These are phyloP conservation scores for Cyclospora cayetanensis DNA, from an alignment of 169 alveolate genomes.

Conservation along the genomic window DNA sequence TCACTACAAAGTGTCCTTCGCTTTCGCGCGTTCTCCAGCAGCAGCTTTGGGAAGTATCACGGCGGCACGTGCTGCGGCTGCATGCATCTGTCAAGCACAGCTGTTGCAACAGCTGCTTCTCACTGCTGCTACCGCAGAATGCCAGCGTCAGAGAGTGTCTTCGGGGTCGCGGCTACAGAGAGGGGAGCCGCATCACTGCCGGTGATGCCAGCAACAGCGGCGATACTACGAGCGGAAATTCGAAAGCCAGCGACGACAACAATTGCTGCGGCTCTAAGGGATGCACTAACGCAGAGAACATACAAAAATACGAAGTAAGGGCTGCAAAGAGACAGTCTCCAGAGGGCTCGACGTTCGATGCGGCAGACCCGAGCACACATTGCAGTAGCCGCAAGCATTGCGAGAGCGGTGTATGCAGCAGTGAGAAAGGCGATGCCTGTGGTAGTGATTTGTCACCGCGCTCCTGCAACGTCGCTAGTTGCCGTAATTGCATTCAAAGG, in stretches of 20 bases:
- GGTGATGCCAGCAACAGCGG: not conserved
- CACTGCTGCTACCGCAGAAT: slow-evolving; percentile 45
- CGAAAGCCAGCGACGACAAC: too few species aligned
- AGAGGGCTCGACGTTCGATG: not conserved
- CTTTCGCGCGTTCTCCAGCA: slow-evolving; percentile 37
- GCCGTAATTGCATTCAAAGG: not conserved
- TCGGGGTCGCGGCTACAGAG: slow-evolving; percentile 4
- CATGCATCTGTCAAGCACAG: slow-evolving; percentile 63
- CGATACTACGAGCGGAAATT: not conserved
- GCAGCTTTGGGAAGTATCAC: slow-evolving; percentile 40
- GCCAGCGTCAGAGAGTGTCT: slow-evolving; percentile 35
- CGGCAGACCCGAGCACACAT: not conserved
- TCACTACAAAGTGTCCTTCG: slow-evolving; percentile 41
- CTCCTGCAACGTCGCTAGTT: not conserved
- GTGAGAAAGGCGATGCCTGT: not conserved
- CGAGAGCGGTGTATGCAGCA: not conserved
- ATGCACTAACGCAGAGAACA: too few species aligned
- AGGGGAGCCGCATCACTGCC: slow-evolving; percentile 19
- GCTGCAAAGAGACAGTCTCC: not conserved
- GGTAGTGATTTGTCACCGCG: not conserved
- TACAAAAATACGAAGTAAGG: slow-evolving; percentile 17
- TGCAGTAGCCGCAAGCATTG: slow-evolving; percentile 3
- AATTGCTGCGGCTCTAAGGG: too few species aligned
- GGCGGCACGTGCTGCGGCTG: slow-evolving; percentile 46
- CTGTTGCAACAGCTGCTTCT: slow-evolving; percentile 49